Evolutionary conservation across 495 filamentous ascomycete species (phyloP).

Genomic region (Lentithecium fluviatile): DNA sequence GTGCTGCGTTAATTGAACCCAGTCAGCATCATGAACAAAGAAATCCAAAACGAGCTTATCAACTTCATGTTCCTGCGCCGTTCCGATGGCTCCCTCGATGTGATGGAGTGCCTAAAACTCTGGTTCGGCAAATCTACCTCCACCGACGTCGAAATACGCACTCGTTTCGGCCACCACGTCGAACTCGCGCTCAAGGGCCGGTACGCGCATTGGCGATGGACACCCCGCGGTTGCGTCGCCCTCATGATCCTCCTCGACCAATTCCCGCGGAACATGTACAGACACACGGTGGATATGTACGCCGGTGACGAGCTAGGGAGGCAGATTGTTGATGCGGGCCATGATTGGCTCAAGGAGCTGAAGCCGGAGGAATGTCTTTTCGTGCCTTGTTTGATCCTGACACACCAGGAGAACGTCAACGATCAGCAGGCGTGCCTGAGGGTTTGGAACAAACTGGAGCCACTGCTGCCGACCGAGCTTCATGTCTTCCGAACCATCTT

Average conservation of each 20-base stretch:
- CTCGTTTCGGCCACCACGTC: conserved; percentile 19
- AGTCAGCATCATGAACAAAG: conserved; percentile 10
- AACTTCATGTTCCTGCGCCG: conserved; percentile 21
- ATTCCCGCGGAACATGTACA: conserved; percentile 44
- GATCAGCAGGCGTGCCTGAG: conserved; percentile 14
- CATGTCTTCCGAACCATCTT: conserved; percentile 27
- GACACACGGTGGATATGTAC: conserved; percentile 38
- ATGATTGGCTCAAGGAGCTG: conserved; percentile 13
- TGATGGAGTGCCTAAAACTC: conserved; percentile 17
- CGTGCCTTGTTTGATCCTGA: conserved; percentile 22
- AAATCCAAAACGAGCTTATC: conserved; percentile 16
- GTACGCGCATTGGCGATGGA: conserved; percentile 12
- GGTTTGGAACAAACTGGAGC: conserved; percentile 17
- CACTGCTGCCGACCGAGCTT: conserved; percentile 13
- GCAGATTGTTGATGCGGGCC: conserved; percentile 9
- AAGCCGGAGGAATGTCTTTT: conserved; percentile 17
- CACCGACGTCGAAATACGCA: conserved; percentile 16
- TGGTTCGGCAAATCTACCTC: conserved; percentile 19
- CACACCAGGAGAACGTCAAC: conserved; percentile 15
- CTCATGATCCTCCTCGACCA: conserved; percentile 44
- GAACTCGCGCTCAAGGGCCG: conserved; percentile 5
- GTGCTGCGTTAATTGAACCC: background rate
- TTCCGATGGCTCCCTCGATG: conserved; percentile 8
- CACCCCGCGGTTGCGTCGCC: conserved; percentile 34
- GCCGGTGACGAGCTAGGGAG: conserved; percentile 40